These are phyloP conservation scores for Hemileia vastatrix DNA, from an alignment of 1,284 basidiomycete species.

Conservation along the genomic window DNA sequence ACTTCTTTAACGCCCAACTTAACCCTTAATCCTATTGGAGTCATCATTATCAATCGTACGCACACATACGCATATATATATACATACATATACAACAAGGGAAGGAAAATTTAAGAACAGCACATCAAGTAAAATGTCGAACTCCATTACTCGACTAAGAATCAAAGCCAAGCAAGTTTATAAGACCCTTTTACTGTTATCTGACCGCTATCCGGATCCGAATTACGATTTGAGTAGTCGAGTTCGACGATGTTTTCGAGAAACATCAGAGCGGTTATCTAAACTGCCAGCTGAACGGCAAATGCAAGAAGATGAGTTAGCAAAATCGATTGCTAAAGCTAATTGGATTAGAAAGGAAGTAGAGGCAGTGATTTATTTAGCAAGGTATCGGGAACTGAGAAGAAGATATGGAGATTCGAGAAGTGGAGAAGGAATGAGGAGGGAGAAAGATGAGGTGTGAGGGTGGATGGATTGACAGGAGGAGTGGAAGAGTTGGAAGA, in stretches of 20 bases:
- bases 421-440: not conserved
- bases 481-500: too few relatives aligned
- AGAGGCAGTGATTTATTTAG: constrained; percentile 19
- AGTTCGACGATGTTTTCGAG: constrained; percentile 15
- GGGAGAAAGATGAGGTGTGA: not conserved
- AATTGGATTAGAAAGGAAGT: constrained; percentile 18
- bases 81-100: too few relatives aligned
- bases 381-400: constrained; percentile 18
- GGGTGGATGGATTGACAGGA: too few relatives aligned
- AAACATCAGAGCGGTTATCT: constrained; percentile 3
- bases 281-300: not conserved
- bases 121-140: too few relatives aligned
- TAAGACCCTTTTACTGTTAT: constrained; percentile 12
- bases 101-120: too few relatives aligned
- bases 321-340: constrained; percentile 18
- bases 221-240: constrained; percentile 5
- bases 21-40: too few relatives aligned
- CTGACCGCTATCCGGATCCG: constrained; percentile 13
- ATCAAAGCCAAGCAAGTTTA: constrained; percentile 14
- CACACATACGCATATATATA: too few relatives aligned
- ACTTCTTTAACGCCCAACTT: too few relatives aligned
- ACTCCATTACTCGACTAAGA: too few relatives aligned
- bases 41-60: too few relatives aligned
- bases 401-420: constrained; percentile 20
- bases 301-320: constrained; percentile 14